These are phyloP conservation scores for Xanthoceras sorbifolium DNA, from an alignment of 345 rosid genomes.

Conservation along the genomic window DNA sequence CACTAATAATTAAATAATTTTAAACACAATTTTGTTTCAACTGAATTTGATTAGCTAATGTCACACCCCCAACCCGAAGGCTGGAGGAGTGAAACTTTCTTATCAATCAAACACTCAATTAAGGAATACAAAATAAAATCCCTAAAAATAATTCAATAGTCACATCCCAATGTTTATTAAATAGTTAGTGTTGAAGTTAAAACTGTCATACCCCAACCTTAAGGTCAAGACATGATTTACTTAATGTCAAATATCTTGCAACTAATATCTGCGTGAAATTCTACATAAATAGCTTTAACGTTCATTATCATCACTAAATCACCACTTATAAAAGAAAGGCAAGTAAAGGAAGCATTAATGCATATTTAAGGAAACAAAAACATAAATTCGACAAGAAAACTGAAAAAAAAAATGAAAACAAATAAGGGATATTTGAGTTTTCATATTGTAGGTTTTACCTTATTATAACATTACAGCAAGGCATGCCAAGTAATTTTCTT, in stretches of 20 bases:
- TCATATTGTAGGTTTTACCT: background rate
- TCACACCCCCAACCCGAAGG: too few species aligned
- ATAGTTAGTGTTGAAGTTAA: too few species aligned
- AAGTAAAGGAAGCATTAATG: background rate
- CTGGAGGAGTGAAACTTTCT: too few species aligned
- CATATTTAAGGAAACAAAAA: background rate
- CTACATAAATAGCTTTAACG: background rate
- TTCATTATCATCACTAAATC: background rate
- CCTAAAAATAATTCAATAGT: too few species aligned
- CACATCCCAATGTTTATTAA: too few species aligned
- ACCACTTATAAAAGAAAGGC: background rate
- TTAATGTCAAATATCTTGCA: too few species aligned
- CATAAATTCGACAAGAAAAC: background rate
- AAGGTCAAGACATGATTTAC: too few species aligned
- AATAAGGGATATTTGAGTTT: background rate
- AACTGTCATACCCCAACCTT: too few species aligned
- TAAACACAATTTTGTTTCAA: background rate
- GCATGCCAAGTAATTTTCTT: slow-evolving; percentile 17
- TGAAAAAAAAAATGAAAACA: background rate
- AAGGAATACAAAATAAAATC: too few species aligned
- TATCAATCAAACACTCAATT: too few species aligned
- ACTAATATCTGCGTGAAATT: background rate
- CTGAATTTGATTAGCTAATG: background rate
- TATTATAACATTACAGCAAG: slow-evolving; percentile 8
- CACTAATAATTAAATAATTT: background rate